A percentile compares a stretch with the other conserved stretches of the same genome.
Conservation (phyloP, 257 asterid genomes). For the Rhazya stricta region DNA sequence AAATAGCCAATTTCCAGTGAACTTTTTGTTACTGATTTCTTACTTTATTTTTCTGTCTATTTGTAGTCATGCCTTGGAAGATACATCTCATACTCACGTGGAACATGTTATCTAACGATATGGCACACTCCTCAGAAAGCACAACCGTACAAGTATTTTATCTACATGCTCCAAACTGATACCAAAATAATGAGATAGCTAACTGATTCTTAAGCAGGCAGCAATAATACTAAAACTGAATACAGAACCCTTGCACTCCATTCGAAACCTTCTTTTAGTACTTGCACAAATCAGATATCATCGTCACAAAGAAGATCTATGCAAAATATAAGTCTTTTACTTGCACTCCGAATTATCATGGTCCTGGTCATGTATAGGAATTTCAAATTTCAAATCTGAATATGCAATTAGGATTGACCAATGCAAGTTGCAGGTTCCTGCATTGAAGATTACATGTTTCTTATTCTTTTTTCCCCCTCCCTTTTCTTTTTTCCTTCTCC, state of each 20-base stretch:
- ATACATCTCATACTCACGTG: background rate
- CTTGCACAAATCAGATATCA: background rate
- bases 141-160: background rate
- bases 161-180: background rate
- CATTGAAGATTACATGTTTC: background rate
- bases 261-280: background rate
- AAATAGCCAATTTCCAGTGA: background rate
- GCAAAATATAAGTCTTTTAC: background rate
- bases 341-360: background rate
- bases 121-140: background rate
- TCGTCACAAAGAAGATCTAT: background rate
- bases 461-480: background rate
- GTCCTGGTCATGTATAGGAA: background rate
- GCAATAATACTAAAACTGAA: background rate
- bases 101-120: background rate
- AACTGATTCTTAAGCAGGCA: background rate
- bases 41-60: background rate
- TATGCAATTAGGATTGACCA: background rate
- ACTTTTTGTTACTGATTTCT: background rate
- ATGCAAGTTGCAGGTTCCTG: background rate
- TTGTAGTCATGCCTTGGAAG: background rate
- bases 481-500: background rate
- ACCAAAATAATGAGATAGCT: background rate
- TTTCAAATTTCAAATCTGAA: background rate
- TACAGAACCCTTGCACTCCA: background rate